Evolutionary conservation across 164 flowering plant species (phyloP).

Genomic region (Vitis cinerea): DNA sequence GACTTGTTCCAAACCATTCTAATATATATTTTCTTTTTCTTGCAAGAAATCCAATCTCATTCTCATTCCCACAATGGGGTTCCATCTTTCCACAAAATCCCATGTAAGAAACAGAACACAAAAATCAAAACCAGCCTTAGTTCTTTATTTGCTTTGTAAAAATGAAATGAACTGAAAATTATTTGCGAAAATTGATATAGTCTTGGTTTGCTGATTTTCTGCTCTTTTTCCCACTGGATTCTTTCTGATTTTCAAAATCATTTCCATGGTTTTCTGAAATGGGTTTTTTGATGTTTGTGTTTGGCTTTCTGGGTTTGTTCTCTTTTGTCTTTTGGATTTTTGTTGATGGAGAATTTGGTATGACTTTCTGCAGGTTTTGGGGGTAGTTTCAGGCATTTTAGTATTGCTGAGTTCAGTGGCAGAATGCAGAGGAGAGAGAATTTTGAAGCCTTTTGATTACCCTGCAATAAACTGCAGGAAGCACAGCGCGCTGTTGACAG

Average conservation of each 20-base stretch:
- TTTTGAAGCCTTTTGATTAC: not conserved
- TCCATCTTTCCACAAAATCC: not conserved
- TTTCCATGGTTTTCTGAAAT: not conserved
- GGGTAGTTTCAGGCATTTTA: not conserved
- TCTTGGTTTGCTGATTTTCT: not conserved
- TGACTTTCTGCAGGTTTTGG: not conserved
- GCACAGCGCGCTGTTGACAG: slow-evolving; percentile 46
- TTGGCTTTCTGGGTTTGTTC: not conserved
- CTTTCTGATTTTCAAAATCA: too few species aligned
- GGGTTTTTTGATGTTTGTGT: not conserved
- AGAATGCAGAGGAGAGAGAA: not conserved
- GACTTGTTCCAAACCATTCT: not conserved
- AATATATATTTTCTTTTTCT: not conserved
- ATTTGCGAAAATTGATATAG: too few species aligned
- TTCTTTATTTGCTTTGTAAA: too few species aligned
- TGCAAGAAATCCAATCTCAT: too few species aligned
- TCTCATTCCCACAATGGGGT: not conserved
- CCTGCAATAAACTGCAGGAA: slow-evolving; percentile 22
- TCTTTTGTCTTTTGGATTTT: not conserved
- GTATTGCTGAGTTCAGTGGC: slow-evolving; percentile 4
- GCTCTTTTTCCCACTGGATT: too few species aligned
- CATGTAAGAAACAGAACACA: not conserved
- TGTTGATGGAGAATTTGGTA: not conserved
- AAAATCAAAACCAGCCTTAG: too few species aligned
- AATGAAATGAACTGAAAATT: too few species aligned